Percentiles rank a stretch among this genome's conserved stretches.
Conservation (phyloP, 495 filamentous ascomycete genomes). For the Choiromyces venosus region DNA sequence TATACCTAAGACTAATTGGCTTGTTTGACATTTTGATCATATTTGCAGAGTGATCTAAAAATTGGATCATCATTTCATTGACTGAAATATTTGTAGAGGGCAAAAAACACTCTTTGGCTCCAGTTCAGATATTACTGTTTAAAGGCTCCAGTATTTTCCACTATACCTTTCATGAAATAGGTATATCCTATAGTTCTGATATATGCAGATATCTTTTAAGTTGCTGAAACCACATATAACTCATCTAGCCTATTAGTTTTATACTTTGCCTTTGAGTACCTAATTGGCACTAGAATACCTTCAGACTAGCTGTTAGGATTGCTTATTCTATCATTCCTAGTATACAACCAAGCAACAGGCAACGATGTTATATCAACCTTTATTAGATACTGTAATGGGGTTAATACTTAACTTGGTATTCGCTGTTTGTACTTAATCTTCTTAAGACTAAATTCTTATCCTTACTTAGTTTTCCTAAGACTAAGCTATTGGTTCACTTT, state of each 20-base stretch:
- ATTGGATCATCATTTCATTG: conserved; percentile 17
- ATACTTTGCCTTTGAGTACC: background rate
- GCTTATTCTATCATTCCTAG: no score
- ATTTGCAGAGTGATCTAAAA: conserved; percentile 5
- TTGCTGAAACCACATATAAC: conserved; percentile 9
- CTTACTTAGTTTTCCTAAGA: no score
- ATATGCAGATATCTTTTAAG: conserved; percentile 5
- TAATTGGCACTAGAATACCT: background rate
- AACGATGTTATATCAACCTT: no score
- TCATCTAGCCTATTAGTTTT: background rate
- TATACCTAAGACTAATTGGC: conserved; percentile 19
- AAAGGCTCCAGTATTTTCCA: conserved; percentile 6
- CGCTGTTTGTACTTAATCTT: no score
- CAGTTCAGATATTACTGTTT: background rate
- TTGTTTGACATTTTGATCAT: conserved; percentile 21
- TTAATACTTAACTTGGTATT: no score
- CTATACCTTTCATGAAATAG: background rate
- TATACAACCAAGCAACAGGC: no score
- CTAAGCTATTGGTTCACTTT: no score
- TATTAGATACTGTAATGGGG: no score
- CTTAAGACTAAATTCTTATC: no score
- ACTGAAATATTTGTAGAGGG: conserved; percentile 12
- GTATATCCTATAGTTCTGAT: background rate
- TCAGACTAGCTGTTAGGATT: no score
- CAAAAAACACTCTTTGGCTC: background rate